Base-by-base conservation (phyloP, 768 basidiomycete genomes). In the Pilatotrama ljubarskyi region DNA sequence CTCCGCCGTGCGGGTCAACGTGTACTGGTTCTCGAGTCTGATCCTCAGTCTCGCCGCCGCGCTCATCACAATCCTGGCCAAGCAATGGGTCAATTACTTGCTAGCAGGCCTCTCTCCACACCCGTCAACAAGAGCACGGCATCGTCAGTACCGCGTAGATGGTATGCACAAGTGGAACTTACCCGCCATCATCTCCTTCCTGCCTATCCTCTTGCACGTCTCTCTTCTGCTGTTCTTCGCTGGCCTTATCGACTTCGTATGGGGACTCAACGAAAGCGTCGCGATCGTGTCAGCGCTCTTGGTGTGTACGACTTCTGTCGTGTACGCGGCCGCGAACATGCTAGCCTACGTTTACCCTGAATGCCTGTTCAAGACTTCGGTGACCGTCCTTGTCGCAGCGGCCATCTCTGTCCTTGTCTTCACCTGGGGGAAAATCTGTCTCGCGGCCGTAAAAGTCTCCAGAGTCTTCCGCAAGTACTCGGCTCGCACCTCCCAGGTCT, bases 221-320 rank as follows among this genome's bases (percentile, higher is more conserved):
- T 78, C 80, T 5, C 69, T 83, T 17, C 74, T 82, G 24, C 72
- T 83, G 5, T 83, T 83, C 69, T 78, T 85, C 66, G 74, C 77
- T 41, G 78, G 79, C 42, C 71, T 84, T 24, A 68, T 81, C 36
- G 70, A 75, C 22, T 80, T 83, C 65, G 68, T 82, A 32, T 69
- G 53, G 53, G 70, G 75, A 10, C 66, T 68, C 37, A 64, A 65
- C 55, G 25, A 22, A 10, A 46, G 49, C 18, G 49, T 67, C 37
- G 62, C 64, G 32, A 54, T 55, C 10, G 11, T 54, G 9, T 59
- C 52, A 15, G 51, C 60, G 11, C 8, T 48, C 18, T 29, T 50
- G 15, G 62, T 67, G 7, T 48, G 37, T 2, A 2, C 55, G 24
- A 65, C 64, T 41, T 59, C 50, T 15, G 10, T 55, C 4, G 25